Base-by-base conservation (phyloP, 163 green algal species). In the Coccomyxa subellipsoidea region DNA sequence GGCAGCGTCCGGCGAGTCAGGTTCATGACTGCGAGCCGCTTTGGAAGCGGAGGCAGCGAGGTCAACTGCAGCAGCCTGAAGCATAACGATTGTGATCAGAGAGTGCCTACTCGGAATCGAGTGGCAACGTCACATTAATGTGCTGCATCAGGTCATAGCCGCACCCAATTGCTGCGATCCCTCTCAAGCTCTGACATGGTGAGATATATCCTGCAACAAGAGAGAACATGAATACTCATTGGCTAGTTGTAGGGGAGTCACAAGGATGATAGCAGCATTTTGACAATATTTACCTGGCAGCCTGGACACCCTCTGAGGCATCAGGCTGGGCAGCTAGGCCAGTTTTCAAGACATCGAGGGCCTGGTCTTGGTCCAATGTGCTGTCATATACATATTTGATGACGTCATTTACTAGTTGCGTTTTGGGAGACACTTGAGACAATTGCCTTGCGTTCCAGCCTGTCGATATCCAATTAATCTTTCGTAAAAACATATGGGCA, bases 101-200 rank as follows among this genome's bases (percentile, higher is more conserved):
- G 23, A 54, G 8, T 59, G 15, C 47, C 47, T 18, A 59, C 47
- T 27, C n/a, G n/a, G n/a, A n/a, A n/a, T n/a, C n/a, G n/a, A n/a
- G n/a, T n/a, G n/a, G n/a, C n/a, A n/a, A n/a, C n/a, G n/a, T n/a
- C n/a, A n/a, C n/a, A n/a, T n/a, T n/a, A n/a, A n/a, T n/a, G n/a
- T n/a, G n/a, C n/a, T n/a, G n/a, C n/a, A n/a, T n/a, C n/a, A n/a
- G n/a, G n/a, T n/a, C n/a, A n/a, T n/a, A n/a, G 47, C 47, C 47
- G 47, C 72, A 91, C 86, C 89, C 89, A 92, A 54, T 79, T 82
- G 76, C 81, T 86, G 35, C 85, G 72, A 4, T 89, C 83, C 21
- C 85, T 80, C 82, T 87, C 77, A 0, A 90, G 47, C 47, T 89
- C 83, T 2, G 83, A 80, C 36, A 88, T 80, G 12, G 59, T 80